Evolutionary conservation across 441 rosid genomes (phyloP), one percentile per base, ranked within the genome.

Genomic region (Euphorbia corollata): DNA sequence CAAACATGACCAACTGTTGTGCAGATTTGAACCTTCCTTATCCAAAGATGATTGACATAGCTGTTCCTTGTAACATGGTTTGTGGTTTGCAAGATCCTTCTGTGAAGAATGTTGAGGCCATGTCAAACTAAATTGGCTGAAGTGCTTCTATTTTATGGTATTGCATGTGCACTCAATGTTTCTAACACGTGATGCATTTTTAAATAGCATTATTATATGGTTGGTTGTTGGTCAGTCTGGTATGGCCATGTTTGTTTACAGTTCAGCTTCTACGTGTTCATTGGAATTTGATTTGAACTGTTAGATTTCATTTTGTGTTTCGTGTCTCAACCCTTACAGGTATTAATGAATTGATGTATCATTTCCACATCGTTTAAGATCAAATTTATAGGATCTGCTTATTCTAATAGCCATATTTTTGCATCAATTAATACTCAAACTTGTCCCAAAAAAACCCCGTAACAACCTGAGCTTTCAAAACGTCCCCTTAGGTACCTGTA

Each of bases 41-140:
- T 78, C 99, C 99, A 19, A 89, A 87, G 85, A 89, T 89, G 96
- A 89, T 93, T 53, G 96, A 89, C 73, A 68, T 86, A 41, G 96
- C 97, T 24, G 86, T 89, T 58, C 96, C 91, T 41, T 87, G 92
- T 68, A 93, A 91, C 68, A 71, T 91, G 90, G 87, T 83, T 12
- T 93, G 97, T 70, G 97, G 97, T 58, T 77, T 93, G 83, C 99
- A 93, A 83, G 96, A 85, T 70, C 47, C 69, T 54, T 36, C 74
- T 64, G 61, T 78, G 59, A 76, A 81, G 79, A 78, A 71, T 45
- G 73, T 16, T 12, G 30, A 50, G 38, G 48, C 74, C 34, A 4
- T 10, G 15, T 71, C 59, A 18, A 53, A 27, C 63, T 60, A 36
- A 51, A 53, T 41, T 53, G 20, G 20, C 34, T 38, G 24, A 51